phyloP scores from a whole-genome alignment of 352 stramenopile species.

The Globisporangium uncinulatum region DNA sequence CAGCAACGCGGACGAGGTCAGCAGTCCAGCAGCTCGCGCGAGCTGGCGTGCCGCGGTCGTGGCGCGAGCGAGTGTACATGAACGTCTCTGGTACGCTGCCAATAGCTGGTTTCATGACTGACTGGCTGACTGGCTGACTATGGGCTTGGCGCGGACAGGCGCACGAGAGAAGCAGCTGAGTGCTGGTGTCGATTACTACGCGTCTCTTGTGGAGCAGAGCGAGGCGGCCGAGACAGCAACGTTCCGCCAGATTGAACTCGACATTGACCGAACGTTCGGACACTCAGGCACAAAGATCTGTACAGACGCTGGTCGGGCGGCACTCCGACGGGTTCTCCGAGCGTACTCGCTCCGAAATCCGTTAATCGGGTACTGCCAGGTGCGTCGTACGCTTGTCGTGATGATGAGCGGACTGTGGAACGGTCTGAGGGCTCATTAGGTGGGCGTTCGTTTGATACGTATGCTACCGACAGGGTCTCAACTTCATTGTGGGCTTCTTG shows the following conservation, averaged over 20 bases:
- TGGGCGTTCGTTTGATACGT: no score
- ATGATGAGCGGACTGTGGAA: no score
- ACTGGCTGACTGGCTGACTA: background rate
- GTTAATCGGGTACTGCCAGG: constrained; percentile 81
- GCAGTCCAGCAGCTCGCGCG: constrained; percentile 30
- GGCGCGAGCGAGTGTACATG: constrained; percentile 70
- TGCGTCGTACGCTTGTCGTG: constrained; percentile 7
- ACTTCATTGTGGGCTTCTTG: constrained; percentile 88
- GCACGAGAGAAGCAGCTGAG: constrained; percentile 50
- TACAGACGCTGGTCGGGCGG: constrained; percentile 40
- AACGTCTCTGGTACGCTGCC: constrained; percentile 35
- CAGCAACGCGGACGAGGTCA: constrained; percentile 13
- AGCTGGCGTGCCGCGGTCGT: constrained; percentile 52
- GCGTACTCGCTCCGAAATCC: constrained; percentile 81
- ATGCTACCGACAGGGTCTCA: constrained; percentile 40
- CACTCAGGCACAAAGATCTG: constrained; percentile 62
- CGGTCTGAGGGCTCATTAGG: background rate
- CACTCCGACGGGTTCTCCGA: constrained; percentile 63
- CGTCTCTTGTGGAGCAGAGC: constrained; percentile 34
- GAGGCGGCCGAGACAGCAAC: constrained; percentile 39
- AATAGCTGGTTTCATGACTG: background rate
- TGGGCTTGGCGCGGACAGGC: constrained; percentile 9
- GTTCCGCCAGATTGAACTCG: constrained; percentile 82
- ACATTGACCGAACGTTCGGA: constrained; percentile 84
- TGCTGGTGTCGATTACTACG: constrained; percentile 44